Base-by-base conservation (phyloP, 345 rosid species). In the Limnanthes douglasii region DNA sequence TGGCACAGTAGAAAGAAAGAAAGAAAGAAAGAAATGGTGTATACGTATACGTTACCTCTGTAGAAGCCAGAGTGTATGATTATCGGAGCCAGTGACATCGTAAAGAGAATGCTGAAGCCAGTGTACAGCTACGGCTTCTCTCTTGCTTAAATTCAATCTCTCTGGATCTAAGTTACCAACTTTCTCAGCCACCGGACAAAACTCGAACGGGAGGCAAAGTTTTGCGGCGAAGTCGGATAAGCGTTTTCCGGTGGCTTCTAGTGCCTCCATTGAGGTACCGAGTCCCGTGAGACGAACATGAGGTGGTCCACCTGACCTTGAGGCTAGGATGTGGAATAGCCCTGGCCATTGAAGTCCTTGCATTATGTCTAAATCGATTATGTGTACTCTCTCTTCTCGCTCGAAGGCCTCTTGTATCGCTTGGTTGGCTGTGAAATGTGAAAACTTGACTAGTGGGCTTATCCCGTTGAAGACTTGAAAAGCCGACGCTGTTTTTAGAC, bases 301-400 rank as follows among this genome's bases (percentile, higher is more conserved):
- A 10, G 98, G 98, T 3, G 98, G 85, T 0, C 98, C 98, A 1
- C 98, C 93, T 1, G 88, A 83, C 43, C 98, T 59, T 2, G 88
- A 80, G 13, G 96, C 96, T 0, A 90, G 65, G 8, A 84, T 90
- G 50, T 90, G 98, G 34, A 90, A 90, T 10, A 90, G 61, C 9
- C 96, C 98, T 30, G 98, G 98, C 98, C 98, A 90, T 41, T 90
- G 98, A 43, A 90, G 60, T 10, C 98, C 98, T 53, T 90, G 98
- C 98, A 90, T 90, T 48, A 90, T 84, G 34, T 90, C 98, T 13
- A 90, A 62, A 46, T 90, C 98, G 22, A 90, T 80, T 41, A 90
- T 84, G 62, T 90, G 98, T 17, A 90, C 98, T 21, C 80, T 52
- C 2, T 84, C 98, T 50, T 90, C 98, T 44, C 94, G 66, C 53